Base-by-base conservation (phyloP, 805 yeast species). In the Pichia heedii region DNA sequence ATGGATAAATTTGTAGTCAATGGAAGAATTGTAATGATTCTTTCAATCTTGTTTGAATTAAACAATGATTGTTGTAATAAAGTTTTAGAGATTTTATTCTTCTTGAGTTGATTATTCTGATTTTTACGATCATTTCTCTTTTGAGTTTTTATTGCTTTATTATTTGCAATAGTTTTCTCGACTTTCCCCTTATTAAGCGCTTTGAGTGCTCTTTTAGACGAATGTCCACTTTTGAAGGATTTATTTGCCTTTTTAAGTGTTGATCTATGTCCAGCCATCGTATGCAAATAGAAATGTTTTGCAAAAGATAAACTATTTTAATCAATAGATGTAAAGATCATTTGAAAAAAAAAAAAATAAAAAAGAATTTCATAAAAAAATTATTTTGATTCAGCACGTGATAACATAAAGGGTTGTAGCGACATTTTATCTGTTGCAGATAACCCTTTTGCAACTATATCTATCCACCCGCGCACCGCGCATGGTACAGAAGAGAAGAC, bases 211-310 rank as follows among this genome's bases (percentile, higher is more conserved):
- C 96, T 84, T 59, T 93, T 93, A 13, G 95, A 77, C 19, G 96
- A 76, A 69, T 93, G 98, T 59, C 81, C 84, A 3, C 95, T 77
- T 61, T 93, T 94, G 73, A 87, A 94, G 10, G 89, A 74, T 67
- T 93, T 93, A 56, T 90, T 95, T 39, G 79, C 79, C 57, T 80
- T 81, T 63, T 87, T 90, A 37, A 85, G 66, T 4, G 95, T 78
- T 12, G 90, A 72, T 60, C 97, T 76, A 61, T 93, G 97, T 54
- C 84, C 84, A 37, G 83, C 85, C 83, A 80, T 78, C 26, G 26
- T 42, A 3, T 26, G 29, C 8, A 12, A 7, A 12, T 4, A 3
- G 5, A 13, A 12, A 6, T 16, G 20, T 6, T 32, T 32, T 7
- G 27, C 27, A 24, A 8, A 8, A n/a, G n/a, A n/a, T n/a, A n/a